These are phyloP conservation scores for Cyclotella kingstonii DNA, from an alignment of 108 stramenopile species.

Conservation along the genomic window DNA sequence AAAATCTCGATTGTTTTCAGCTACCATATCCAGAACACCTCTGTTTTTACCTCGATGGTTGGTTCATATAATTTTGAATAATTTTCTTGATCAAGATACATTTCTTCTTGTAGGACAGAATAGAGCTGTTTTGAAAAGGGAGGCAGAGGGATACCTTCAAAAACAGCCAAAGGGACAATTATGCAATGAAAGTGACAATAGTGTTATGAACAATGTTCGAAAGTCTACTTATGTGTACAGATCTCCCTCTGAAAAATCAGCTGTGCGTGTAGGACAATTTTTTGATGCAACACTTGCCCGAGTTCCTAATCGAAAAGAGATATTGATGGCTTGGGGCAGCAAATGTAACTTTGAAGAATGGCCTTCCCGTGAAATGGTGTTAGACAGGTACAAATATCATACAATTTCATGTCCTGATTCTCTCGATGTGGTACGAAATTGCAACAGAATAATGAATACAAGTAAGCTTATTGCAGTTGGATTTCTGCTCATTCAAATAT, in stretches of 20 bases:
- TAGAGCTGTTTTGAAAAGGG: constrained; percentile 44
- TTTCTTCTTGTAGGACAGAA: constrained; percentile 62
- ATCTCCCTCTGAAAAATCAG: constrained; percentile 52
- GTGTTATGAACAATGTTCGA: constrained; percentile 10
- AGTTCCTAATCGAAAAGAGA: constrained; percentile 55
- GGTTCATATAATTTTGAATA: constrained; percentile 41
- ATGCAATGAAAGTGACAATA: neutral
- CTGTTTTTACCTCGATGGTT: constrained; percentile 53
- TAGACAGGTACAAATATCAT: constrained; percentile 63
- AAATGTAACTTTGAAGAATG: constrained; percentile 11
- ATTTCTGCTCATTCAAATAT: constrained; percentile 11
- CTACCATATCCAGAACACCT: constrained; percentile 32
- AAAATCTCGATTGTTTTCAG: constrained; percentile 61
- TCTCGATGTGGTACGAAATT: constrained; percentile 52
- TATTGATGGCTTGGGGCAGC: constrained; percentile 37
- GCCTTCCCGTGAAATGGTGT: constrained; percentile 44
- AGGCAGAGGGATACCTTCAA: constrained; percentile 47
- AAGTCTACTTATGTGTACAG: constrained; percentile 38
- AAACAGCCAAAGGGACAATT: constrained; percentile 2
- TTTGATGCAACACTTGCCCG: constrained; percentile 58
- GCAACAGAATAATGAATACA: constrained; percentile 24
- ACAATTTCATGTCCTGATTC: constrained; percentile 58
- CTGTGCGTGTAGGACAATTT: constrained; percentile 48
- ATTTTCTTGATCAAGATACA: constrained; percentile 79
- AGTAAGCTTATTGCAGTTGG: constrained; percentile 15